Conservation (phyloP, 2,329 filamentous ascomycete genomes). For the Sarocladium strictum region DNA sequence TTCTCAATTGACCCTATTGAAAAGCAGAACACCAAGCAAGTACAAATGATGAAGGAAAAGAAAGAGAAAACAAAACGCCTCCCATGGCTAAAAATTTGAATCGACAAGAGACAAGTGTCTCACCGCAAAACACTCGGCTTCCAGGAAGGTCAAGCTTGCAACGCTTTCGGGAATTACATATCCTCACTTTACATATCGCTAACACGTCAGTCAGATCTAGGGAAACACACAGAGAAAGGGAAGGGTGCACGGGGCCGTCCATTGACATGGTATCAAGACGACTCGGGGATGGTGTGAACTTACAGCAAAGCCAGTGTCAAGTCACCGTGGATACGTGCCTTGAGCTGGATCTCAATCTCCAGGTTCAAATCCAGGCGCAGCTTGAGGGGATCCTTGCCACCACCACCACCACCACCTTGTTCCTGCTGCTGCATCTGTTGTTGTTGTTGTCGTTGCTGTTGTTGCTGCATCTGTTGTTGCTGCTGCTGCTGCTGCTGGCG, state of each 20-base stretch:
- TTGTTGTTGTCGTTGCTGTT: slow-evolving; percentile 10
- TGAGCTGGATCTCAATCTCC: slow-evolving; percentile 73
- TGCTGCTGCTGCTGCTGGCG: slow-evolving; percentile 9
- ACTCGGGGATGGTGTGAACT: slow-evolving; percentile 4
- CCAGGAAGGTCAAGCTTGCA: too few relatives aligned
- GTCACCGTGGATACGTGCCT: slow-evolving; percentile 74
- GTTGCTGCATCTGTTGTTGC: slow-evolving; percentile 7
- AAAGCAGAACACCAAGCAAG: not conserved
- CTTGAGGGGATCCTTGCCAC: slow-evolving; percentile 12
- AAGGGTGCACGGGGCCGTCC: not conserved
- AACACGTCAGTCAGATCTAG: slow-evolving; percentile 11
- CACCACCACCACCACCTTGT: too few relatives aligned
- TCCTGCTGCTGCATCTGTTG: slow-evolving; percentile 2
- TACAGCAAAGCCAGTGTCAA: slow-evolving; percentile 68
- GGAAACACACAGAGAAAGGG: slow-evolving; percentile 1
- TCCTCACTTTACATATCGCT: slow-evolving; percentile 10
- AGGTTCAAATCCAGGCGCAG: slow-evolving; percentile 61
- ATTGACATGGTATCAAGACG: slow-evolving; percentile 6
- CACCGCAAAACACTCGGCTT: not conserved
- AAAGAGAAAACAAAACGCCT: not conserved
- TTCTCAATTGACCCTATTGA: not conserved
- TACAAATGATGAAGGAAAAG: not conserved
- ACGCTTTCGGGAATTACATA: too few relatives aligned
- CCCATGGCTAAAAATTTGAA: not conserved
- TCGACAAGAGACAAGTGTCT: not conserved